Conservation (phyloP, 2,329 filamentous ascomycete genomes). For the Ophiostoma sp. region DNA sequence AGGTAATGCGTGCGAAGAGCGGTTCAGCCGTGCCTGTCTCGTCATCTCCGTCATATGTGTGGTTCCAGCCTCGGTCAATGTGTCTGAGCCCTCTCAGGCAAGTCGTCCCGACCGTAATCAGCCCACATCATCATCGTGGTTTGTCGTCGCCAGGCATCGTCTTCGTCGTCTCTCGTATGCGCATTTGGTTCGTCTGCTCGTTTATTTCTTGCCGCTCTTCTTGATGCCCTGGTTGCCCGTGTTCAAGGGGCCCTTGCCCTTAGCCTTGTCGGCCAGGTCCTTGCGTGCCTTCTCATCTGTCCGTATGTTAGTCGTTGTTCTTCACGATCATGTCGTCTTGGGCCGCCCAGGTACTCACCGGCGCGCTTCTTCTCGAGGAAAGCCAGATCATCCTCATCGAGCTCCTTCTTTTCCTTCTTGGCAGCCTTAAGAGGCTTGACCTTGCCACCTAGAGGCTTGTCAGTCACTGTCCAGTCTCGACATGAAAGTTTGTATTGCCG, state of each 20-base stretch:
- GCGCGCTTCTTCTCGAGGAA: slow-evolving; percentile 81
- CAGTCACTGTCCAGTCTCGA: neutral
- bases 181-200: neutral
- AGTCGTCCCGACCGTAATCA: neutral
- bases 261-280: slow-evolving; percentile 76
- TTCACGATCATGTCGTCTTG: neutral
- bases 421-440: slow-evolving; percentile 81
- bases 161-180: neutral
- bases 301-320: neutral
- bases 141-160: neutral
- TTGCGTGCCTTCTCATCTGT: slow-evolving; percentile 82
- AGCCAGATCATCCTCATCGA: slow-evolving; percentile 84
- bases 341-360: slow-evolving; percentile 56
- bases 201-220: slow-evolving; percentile 90
- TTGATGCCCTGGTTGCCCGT: slow-evolving; percentile 87
- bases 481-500: neutral
- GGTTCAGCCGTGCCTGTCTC: neutral
- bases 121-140: neutral
- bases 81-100: neutral
- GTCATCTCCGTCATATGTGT: neutral
- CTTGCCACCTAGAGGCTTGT: slow-evolving; percentile 67
- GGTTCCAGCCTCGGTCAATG: neutral
- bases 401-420: slow-evolving; percentile 80
- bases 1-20: neutral
- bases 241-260: slow-evolving; percentile 86